Evolutionary conservation across 345 rosid species (phyloP).

Genomic region (Populus davidiana): DNA sequence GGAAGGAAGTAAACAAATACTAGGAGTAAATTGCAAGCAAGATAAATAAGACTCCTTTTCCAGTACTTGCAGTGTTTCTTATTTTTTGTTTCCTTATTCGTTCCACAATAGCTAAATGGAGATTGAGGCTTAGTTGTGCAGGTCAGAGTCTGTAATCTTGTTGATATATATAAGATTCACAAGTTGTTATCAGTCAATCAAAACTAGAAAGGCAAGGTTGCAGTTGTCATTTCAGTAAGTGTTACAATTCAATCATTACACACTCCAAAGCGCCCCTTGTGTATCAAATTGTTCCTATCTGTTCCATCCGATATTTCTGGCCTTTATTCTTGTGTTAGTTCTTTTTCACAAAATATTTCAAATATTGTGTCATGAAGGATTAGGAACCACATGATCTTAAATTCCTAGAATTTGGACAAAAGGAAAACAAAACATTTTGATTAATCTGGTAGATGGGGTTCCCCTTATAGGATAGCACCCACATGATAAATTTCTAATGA

Average conservation of each 20-base stretch:
- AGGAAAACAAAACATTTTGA: neutral
- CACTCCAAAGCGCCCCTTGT: neutral
- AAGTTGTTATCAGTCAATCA: neutral
- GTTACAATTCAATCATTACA: neutral
- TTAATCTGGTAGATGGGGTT: neutral
- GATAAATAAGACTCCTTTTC: neutral
- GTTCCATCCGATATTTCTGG: neutral
- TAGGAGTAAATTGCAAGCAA: neutral
- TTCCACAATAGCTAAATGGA: neutral
- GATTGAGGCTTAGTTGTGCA: neutral
- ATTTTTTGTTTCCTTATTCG: neutral
- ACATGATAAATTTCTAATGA: neutral
- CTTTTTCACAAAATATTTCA: neutral
- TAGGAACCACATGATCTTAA: neutral
- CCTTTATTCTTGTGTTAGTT: neutral
- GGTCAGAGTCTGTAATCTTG: neutral
- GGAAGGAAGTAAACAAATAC: neutral
- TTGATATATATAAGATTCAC: neutral
- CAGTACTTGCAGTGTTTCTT: neutral
- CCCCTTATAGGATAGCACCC: neutral
- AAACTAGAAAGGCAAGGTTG: neutral
- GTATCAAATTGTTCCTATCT: neutral
- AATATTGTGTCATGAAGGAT: neutral
- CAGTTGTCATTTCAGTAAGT: neutral
- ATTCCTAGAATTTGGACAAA: neutral